A percentile compares a stretch with the other conserved stretches of the same genome.
These are phyloP conservation scores for Aspergillus viridinutans DNA, from an alignment of 2,329 filamentous ascomycete species.

Conservation along the genomic window DNA sequence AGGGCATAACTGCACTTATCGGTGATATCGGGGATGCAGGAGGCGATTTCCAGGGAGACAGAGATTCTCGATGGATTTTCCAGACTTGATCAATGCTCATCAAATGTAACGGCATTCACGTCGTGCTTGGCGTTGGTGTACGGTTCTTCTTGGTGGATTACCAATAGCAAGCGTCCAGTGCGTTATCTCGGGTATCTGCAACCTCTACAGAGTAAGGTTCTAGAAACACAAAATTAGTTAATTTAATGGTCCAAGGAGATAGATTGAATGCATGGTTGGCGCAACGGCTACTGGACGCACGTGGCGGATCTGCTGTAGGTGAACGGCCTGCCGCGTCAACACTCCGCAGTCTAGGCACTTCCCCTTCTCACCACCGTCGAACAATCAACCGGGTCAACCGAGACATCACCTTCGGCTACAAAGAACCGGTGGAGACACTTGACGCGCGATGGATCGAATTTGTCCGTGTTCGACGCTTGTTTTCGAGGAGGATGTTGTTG, in stretches of 20 bases:
- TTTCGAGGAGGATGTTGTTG: not conserved
- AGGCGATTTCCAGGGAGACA: constrained; percentile 57
- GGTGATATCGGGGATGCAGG: constrained; percentile 48
- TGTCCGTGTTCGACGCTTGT: not conserved
- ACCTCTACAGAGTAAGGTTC: not conserved
- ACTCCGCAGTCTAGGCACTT: not conserved
- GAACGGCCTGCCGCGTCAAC: constrained; percentile 8
- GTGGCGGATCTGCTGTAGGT: constrained; percentile 7
- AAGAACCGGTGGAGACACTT: not conserved
- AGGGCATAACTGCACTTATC: constrained; percentile 24
- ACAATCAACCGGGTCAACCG: not conserved
- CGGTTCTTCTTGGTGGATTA: not conserved
- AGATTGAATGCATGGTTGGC: not conserved
- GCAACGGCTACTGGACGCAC: constrained; percentile 1
- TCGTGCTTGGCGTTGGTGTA: not conserved
- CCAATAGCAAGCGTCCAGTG: not conserved
- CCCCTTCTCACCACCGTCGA: not conserved
- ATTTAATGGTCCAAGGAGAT: not conserved
- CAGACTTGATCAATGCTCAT: constrained; percentile 42
- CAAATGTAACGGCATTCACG: not conserved
- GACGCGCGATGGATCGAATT: not conserved
- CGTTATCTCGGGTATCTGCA: not conserved
- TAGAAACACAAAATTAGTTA: not conserved
- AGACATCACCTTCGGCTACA: not conserved
- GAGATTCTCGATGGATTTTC: constrained; percentile 64